Evolutionary conservation across 148 eudicot genomes (phyloP).

Genomic region (Suaeda aralocaspica): DNA sequence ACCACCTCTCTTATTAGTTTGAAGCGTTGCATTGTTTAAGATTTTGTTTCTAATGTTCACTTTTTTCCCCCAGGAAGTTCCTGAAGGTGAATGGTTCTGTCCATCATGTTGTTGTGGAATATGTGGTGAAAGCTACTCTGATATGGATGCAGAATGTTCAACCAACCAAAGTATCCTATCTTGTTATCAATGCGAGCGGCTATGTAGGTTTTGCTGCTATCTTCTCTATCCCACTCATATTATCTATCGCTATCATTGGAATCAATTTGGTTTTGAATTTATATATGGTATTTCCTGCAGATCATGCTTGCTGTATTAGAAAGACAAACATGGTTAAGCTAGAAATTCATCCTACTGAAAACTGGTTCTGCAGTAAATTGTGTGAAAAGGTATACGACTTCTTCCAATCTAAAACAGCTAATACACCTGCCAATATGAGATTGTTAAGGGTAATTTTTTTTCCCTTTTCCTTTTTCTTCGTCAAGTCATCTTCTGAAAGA

Average conservation of each 20-base stretch:
- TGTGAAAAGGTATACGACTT: conserved; percentile 61
- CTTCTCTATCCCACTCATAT: neutral
- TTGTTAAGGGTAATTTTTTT: neutral
- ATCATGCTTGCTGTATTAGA: conserved; percentile 64
- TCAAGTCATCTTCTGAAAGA: neutral
- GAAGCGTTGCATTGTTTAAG: neutral
- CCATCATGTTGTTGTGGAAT: conserved; percentile 83
- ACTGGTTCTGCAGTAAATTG: conserved; percentile 68
- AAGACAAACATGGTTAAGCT: conserved; percentile 26
- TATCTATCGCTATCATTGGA: neutral
- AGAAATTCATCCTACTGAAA: conserved; percentile 28
- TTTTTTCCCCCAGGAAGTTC: conserved; percentile 49
- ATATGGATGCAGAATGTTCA: conserved; percentile 22
- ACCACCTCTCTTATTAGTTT: neutral
- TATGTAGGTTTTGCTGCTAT: conserved; percentile 47
- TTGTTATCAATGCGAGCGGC: conserved; percentile 79
- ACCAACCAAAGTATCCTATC: conserved; percentile 31
- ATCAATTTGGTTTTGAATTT: neutral
- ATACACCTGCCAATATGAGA: neutral
- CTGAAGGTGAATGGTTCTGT: conserved; percentile 96
- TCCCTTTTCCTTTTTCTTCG: too few species aligned
- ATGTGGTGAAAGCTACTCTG: conserved; percentile 48
- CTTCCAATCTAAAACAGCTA: neutral
- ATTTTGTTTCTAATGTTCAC: conserved; percentile 14
- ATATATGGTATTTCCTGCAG: conserved; percentile 37